Evolutionary conservation across 768 basidiomycete species (phyloP).

Genomic region (Boletus rex-veris): DNA sequence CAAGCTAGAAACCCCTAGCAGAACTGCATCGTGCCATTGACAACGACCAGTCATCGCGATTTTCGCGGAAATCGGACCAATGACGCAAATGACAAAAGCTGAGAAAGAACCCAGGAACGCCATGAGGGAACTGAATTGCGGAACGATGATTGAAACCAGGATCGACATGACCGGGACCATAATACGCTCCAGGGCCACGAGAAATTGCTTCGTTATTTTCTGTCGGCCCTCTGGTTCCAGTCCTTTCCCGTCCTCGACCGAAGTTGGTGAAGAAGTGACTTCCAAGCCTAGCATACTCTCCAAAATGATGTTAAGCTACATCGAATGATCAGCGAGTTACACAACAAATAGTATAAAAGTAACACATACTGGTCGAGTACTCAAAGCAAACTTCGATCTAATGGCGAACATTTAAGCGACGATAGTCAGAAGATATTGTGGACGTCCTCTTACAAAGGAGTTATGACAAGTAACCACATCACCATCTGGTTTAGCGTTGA

Average conservation of each 20-base stretch:
- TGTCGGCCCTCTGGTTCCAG: conserved; percentile 8
- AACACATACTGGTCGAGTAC: conserved; percentile 66
- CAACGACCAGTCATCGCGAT: conserved; percentile 52
- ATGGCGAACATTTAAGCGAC: conserved; percentile 14
- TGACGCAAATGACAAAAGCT: conserved; percentile 70
- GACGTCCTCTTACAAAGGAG: conserved; percentile 53
- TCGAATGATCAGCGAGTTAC: neutral
- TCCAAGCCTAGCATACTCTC: conserved; percentile 76
- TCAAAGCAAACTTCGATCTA: conserved; percentile 86
- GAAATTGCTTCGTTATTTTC: conserved; percentile 32
- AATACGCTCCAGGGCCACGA: conserved; percentile 55
- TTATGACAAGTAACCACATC: conserved; percentile 84
- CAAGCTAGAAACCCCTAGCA: conserved; percentile 49
- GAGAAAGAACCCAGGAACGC: conserved; percentile 90
- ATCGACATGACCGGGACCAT: conserved; percentile 59
- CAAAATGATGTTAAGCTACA: conserved; percentile 74
- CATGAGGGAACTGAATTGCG: conserved; percentile 81
- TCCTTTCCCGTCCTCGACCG: conserved; percentile 27
- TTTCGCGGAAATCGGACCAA: conserved; percentile 75
- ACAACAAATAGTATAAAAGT: neutral
- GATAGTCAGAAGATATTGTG: neutral
- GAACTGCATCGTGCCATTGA: conserved; percentile 46
- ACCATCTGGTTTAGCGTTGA: conserved; percentile 65
- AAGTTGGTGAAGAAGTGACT: neutral
- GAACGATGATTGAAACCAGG: conserved; percentile 67